Conservation (phyloP, 106 monocot species). For the Platanthera zijinensis region DNA sequence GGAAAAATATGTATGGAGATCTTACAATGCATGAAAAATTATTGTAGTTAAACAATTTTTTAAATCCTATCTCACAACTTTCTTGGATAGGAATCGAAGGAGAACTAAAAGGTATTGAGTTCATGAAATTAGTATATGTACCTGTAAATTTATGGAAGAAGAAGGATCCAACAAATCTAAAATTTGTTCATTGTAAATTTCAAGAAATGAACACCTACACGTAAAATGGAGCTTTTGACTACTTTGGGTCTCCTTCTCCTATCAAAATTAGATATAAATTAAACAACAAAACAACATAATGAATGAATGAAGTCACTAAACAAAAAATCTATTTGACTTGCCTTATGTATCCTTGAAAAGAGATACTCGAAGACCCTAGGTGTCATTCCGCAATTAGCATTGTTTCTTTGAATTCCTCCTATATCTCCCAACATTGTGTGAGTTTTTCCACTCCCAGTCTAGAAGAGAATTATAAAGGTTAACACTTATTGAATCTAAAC, state of each 20-base stretch:
- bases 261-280: constrained; percentile 5
- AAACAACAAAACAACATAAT: not conserved
- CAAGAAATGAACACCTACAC: constrained; percentile 93
- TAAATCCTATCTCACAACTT: not conserved
- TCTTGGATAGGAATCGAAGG: not conserved
- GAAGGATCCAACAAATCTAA: constrained; percentile 82
- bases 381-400: constrained; percentile 85
- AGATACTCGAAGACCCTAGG: constrained; percentile 91
- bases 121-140: constrained; percentile 12
- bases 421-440: constrained; percentile 96
- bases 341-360: constrained; percentile 90
- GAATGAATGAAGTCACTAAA: constrained; percentile 2
- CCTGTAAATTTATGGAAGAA: constrained; percentile 78
- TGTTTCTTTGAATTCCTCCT: constrained; percentile 72
- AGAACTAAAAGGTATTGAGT: not conserved
- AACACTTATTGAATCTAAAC: not conserved
- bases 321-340: constrained; percentile 9
- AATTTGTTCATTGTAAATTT: constrained; percentile 97
- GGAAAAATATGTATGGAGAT: not conserved
- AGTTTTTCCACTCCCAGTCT: constrained; percentile 99
- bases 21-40: not conserved
- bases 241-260: constrained; percentile 80
- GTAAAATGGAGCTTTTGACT: constrained; percentile 80
- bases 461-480: constrained; percentile 7
- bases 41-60: not conserved